A percentile compares a stretch with the other conserved stretches of the same genome.
Conservation (phyloP, 2,329 filamentous ascomycete genomes). For the Cercospora zeae-maydis region DNA sequence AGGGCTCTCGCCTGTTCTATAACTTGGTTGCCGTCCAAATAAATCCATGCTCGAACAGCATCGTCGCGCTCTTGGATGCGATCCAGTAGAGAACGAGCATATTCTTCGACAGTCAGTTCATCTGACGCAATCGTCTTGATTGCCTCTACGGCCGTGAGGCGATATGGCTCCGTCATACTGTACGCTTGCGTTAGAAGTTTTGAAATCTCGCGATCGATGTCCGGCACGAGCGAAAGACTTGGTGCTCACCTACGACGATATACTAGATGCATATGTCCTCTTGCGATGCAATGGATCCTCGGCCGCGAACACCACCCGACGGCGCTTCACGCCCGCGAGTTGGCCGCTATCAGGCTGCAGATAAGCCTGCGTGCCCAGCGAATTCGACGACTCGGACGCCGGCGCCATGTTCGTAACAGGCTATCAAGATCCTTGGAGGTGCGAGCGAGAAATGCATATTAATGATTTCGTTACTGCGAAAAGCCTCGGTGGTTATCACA, state of each 20-base stretch:
- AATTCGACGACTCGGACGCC: neutral
- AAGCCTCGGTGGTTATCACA: neutral
- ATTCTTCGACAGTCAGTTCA: conserved; percentile 49
- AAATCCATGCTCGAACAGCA: conserved; percentile 51
- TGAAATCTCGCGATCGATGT: too few relatives aligned
- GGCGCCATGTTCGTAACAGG: neutral
- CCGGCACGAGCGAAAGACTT: neutral
- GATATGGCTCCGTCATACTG: conserved; percentile 20
- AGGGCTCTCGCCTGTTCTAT: conserved; percentile 49
- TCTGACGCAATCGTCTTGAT: conserved; percentile 40
- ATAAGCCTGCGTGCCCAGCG: conserved; percentile 5
- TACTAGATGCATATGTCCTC: neutral
- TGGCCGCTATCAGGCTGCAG: conserved; percentile 7
- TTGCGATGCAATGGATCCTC: conserved; percentile 2
- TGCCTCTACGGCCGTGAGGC: conserved; percentile 45
- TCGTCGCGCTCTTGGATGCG: conserved; percentile 47
- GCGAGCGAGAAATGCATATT: neutral
- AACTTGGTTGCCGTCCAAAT: conserved; percentile 47
- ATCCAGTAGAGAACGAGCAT: conserved; percentile 48
- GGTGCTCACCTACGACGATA: conserved; percentile 13
- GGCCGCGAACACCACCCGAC: conserved; percentile 12
- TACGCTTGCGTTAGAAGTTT: neutral
- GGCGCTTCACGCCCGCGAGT: conserved; percentile 6
- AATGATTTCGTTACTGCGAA: neutral
- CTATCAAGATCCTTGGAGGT: neutral